phyloP scores from a whole-genome alignment of 768 basidiomycete genomes.

The Lyophyllum atratum region DNA sequence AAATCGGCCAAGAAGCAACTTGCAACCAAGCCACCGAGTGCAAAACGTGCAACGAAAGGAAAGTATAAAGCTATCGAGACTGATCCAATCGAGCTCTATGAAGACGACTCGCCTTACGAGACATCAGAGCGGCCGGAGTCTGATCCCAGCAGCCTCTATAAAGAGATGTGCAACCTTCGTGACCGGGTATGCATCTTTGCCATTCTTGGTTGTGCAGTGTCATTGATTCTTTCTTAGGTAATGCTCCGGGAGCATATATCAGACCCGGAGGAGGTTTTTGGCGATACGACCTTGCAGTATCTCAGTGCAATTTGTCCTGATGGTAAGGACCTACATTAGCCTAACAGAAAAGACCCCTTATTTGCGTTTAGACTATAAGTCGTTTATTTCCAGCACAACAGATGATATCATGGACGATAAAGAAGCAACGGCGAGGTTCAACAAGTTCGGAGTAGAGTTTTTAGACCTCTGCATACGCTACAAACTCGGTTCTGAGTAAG shows the following conservation, averaged over 20 bases:
- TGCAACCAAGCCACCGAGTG: slow-evolving; percentile 19
- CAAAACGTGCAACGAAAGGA: slow-evolving; percentile 24
- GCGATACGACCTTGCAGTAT: slow-evolving; percentile 35
- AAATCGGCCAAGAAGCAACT: slow-evolving; percentile 20
- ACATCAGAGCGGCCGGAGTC: slow-evolving; percentile 6
- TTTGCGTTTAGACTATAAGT: slow-evolving; percentile 31
- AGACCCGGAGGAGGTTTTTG: slow-evolving; percentile 33
- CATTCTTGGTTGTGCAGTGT: background rate
- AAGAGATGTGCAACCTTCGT: slow-evolving; percentile 23
- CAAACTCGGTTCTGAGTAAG: slow-evolving; percentile 19
- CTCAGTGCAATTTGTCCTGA: slow-evolving; percentile 41
- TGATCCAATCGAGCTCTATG: slow-evolving; percentile 36
- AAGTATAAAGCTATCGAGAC: slow-evolving; percentile 27
- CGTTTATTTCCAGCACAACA: slow-evolving; percentile 39
- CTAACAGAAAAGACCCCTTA: background rate
- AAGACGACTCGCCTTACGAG: slow-evolving; percentile 24
- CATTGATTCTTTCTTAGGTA: slow-evolving; percentile 25
- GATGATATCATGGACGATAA: slow-evolving; percentile 40
- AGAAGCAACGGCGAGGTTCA: slow-evolving; percentile 40
- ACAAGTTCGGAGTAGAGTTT: slow-evolving; percentile 36
- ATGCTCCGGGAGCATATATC: slow-evolving; percentile 23
- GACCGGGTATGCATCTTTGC: slow-evolving; percentile 23
- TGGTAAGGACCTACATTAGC: slow-evolving; percentile 29
- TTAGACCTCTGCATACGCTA: slow-evolving; percentile 38
- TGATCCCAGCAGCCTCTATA: slow-evolving; percentile 22